Evolutionary conservation across 1,284 basidiomycete species (phyloP).

Genomic region (Apiotrichum porosum): DNA sequence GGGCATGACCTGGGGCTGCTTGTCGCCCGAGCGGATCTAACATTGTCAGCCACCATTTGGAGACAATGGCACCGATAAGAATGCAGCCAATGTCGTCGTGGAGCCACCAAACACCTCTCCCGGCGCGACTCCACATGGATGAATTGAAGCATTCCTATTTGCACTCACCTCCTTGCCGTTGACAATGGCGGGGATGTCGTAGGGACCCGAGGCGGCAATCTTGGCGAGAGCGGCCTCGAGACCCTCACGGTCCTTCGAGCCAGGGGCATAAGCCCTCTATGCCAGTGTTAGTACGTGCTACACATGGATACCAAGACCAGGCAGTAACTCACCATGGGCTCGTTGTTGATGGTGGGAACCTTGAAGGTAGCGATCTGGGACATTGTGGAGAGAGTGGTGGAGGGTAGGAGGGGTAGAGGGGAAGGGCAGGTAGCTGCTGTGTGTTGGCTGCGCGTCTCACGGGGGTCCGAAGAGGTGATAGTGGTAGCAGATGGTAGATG

Average conservation of each 20-base stretch:
- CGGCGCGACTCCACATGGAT: no score
- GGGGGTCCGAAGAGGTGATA: no score
- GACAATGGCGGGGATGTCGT: constrained; percentile 87
- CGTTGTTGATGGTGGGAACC: constrained; percentile 78
- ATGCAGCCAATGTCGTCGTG: no score
- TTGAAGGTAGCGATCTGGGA: constrained; percentile 71
- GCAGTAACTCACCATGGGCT: constrained; percentile 68
- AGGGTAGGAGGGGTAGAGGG: background rate
- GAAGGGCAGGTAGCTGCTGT: no score
- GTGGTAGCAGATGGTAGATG: no score
- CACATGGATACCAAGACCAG: background rate
- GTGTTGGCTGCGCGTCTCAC: no score
- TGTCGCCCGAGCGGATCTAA: constrained; percentile 76
- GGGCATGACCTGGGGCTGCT: constrained; percentile 74
- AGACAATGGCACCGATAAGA: no score
- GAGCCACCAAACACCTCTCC: no score
- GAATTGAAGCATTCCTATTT: no score
- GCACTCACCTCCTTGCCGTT: constrained; percentile 81
- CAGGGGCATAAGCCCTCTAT: constrained; percentile 65
- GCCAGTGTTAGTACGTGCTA: background rate
- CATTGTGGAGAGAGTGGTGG: constrained; percentile 16
- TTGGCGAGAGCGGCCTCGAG: constrained; percentile 70
- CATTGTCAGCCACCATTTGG: background rate
- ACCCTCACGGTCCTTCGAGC: constrained; percentile 70
- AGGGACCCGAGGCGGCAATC: constrained; percentile 77